A percentile compares a stretch with the other conserved stretches of the same genome.
Conservation (phyloP, 1,284 basidiomycete genomes). For the Pisolithus thermaeus region DNA sequence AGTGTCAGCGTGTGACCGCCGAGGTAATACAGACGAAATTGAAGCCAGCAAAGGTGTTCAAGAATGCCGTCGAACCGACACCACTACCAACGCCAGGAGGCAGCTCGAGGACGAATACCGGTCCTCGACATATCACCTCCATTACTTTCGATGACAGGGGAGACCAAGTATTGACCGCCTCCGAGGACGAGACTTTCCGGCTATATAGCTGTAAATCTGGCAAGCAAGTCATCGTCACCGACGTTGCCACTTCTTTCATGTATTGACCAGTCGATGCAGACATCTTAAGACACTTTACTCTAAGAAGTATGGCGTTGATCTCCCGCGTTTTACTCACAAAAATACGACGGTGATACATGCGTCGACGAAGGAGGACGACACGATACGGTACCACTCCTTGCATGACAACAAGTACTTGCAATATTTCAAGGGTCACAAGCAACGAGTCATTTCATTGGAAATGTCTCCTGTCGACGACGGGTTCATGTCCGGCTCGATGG, state of each 20-base stretch:
- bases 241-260: constrained; percentile 20
- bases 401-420: constrained; percentile 95
- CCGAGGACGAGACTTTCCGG: constrained; percentile 91
- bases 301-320: constrained; percentile 94
- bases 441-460: constrained; percentile 83
- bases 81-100: constrained; percentile 45
- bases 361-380: constrained; percentile 93
- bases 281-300: constrained; percentile 78
- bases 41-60: constrained; percentile 89
- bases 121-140: constrained; percentile 75
- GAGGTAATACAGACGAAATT: constrained; percentile 50
- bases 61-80: constrained; percentile 61
- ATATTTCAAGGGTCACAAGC: constrained; percentile 95
- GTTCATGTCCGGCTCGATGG: constrained; percentile 91
- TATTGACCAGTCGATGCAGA: constrained; percentile 33
- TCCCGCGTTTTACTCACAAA: constrained; percentile 93
- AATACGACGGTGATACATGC: constrained; percentile 83
- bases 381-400: constrained; percentile 89
- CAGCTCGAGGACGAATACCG: constrained; percentile 35
- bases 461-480: constrained; percentile 92
- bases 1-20: not conserved
- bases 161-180: constrained; percentile 79
- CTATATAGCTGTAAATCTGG: constrained; percentile 86
- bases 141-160: constrained; percentile 90
- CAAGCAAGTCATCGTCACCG: constrained; percentile 65